These are phyloP conservation scores for Phytopythium boreale DNA, from an alignment of 352 stramenopile genomes.

Conservation along the genomic window DNA sequence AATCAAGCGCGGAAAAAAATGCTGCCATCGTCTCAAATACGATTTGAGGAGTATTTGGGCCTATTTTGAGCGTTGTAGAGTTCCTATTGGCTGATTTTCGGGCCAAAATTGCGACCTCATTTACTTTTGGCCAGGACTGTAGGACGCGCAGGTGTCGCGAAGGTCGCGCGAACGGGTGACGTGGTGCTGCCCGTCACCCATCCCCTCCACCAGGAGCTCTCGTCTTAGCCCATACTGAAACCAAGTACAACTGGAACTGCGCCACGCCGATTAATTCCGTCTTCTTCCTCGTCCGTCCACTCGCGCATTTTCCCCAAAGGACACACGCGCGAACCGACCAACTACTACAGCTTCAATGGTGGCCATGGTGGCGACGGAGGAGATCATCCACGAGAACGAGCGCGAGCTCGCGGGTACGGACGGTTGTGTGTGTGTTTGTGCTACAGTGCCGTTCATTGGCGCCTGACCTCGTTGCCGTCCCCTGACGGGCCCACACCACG, in stretches of 20 bases:
- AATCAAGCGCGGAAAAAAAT: no score
- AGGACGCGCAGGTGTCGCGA: not conserved
- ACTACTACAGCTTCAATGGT: not conserved
- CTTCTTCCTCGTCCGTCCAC: not conserved
- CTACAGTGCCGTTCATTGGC: no score
- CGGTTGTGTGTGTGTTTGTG: not conserved
- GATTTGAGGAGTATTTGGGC: no score
- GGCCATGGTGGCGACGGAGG: conserved; percentile 19
- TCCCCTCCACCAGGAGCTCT: not conserved
- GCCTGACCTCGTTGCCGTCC: no score
- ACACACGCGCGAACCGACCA: not conserved
- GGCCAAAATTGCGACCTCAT: no score
- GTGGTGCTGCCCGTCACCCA: not conserved
- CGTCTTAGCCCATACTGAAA: not conserved
- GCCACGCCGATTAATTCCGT: not conserved
- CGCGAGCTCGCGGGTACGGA: conserved; percentile 56
- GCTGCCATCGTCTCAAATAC: no score
- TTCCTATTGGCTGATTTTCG: no score
- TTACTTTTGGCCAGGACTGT: no score
- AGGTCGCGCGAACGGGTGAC: conserved; percentile 5
- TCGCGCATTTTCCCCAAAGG: not conserved
- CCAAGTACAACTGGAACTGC: not conserved
- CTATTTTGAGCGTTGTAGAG: no score
- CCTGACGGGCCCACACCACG: not conserved
- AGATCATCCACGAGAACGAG: conserved; percentile 66